phyloP scores from a whole-genome alignment of 148 eudicot genomes.

The Selenicereus undatus region DNA sequence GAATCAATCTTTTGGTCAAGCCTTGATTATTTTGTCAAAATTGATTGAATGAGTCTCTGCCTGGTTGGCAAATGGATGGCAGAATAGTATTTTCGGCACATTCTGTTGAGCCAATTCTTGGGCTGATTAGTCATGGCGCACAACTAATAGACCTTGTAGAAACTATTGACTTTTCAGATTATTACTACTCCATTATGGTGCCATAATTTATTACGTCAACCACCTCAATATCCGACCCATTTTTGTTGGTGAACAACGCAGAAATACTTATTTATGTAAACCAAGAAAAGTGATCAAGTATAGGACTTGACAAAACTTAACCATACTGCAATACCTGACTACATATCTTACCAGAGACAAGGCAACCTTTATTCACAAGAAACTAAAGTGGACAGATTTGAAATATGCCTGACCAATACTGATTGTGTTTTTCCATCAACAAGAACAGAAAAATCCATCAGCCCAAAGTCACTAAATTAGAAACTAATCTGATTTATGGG shows the following conservation, averaged over 20 bases:
- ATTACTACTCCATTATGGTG: not conserved
- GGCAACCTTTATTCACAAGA: not conserved
- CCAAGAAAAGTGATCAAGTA: not conserved
- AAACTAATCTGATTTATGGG: too few relatives aligned
- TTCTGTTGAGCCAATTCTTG: constrained; percentile 9
- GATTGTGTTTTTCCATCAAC: too few relatives aligned
- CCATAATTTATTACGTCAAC: constrained; percentile 8
- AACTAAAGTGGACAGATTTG: not conserved
- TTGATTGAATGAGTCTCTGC: not conserved
- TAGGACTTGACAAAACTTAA: not conserved
- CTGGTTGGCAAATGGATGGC: not conserved
- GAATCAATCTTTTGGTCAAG: constrained; percentile 3
- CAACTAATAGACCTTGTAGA: not conserved
- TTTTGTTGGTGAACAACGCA: not conserved
- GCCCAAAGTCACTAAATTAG: too few relatives aligned
- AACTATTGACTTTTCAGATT: not conserved
- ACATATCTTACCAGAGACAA: not conserved
- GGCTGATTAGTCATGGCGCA: constrained; percentile 18
- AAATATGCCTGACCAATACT: too few relatives aligned
- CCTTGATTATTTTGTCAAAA: not conserved
- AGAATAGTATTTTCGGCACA: constrained; percentile 3
- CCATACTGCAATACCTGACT: not conserved
- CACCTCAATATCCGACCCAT: not conserved
- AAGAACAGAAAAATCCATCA: too few relatives aligned
- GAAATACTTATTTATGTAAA: not conserved